A percentile compares a stretch with the other conserved stretches of the same genome.
phyloP scores from a whole-genome alignment of 805 yeast species.

The Candida sphagnicola region DNA sequence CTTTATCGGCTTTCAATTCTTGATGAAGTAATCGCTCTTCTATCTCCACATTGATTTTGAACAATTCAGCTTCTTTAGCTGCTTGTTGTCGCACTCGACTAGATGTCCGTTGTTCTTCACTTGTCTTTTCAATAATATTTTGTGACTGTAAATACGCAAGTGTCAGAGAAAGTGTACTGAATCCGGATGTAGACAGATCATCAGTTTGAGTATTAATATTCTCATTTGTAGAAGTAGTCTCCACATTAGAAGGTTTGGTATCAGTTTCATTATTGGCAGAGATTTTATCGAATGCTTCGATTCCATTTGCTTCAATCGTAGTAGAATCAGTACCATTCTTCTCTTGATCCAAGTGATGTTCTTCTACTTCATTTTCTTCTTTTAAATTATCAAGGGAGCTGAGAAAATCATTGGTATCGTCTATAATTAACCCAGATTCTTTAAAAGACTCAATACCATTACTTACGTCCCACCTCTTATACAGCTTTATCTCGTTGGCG shows the following conservation, averaged over 20 bases:
- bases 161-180: slow-evolving; percentile 21
- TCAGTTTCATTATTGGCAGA: not conserved
- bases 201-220: too few relatives aligned
- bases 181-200: slow-evolving; percentile 13
- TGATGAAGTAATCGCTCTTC: slow-evolving; percentile 32
- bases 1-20: slow-evolving; percentile 22
- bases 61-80: slow-evolving; percentile 24
- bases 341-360: not conserved
- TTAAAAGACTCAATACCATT: slow-evolving; percentile 8
- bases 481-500: slow-evolving; percentile 30
- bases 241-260: not conserved
- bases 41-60: slow-evolving; percentile 23
- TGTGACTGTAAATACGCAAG: slow-evolving; percentile 22
- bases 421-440: slow-evolving; percentile 22
- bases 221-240: too few relatives aligned
- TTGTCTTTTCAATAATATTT: slow-evolving; percentile 12
- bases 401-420: slow-evolving; percentile 42
- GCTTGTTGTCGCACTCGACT: slow-evolving; percentile 17
- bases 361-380: not conserved
- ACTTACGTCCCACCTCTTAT: slow-evolving; percentile 14
- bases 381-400: slow-evolving; percentile 12
- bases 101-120: slow-evolving; percentile 10
- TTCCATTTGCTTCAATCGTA: not conserved
- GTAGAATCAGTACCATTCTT: not conserved
- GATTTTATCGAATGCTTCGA: not conserved